Base-by-base conservation (phyloP, 2,329 filamentous ascomycete genomes). In the Cladosporium phlei region DNA sequence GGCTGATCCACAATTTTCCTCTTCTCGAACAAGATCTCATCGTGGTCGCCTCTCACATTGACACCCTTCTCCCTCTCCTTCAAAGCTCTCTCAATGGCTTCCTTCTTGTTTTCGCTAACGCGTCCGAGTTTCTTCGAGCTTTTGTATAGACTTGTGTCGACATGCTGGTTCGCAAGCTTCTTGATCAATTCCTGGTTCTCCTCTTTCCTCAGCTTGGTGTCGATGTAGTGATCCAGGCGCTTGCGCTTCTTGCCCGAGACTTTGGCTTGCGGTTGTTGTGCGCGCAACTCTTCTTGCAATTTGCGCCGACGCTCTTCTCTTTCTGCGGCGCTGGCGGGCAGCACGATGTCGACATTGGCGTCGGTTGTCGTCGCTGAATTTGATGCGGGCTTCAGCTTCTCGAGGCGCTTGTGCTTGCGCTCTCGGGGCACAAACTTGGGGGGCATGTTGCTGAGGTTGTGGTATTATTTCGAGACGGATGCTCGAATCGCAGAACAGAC, bases 171-270 rank as follows among this genome's bases (percentile, higher is more conserved):
- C 14, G 87, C 86, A 20, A 98, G 76, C 63, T 93, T 90, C 62
- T 86, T 86, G 57, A 97, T 75, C 22, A 98, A 72, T 47, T 82
- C 85, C 21, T 87, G 75, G 59, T 88, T 95, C 66, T 97, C 91
- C 62, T 98, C 93, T 66, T 95, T 96, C 66, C 83, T 86, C 35
- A 98, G 73, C 75, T 98, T 98, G 49, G 79, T 93, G 59, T 97
- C 90, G 64, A 85, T 81, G 55, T 85, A 85, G 60, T 85, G 84
- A 55, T 85, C 80, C 52, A 85, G 60, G 45, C 82, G 71, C 68
- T 85, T 85, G 56, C 79, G 74, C 66, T 85, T 85, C 66, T 85
- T 85, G 16, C 71, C 67, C 2, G 76, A 79, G 48, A 83, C 74
- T 54, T 77, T 78, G 3, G 74, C 65, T 48, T 78, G 69, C 3